These are phyloP conservation scores for Aureobasidium namibiae DNA, from an alignment of 2,329 filamentous ascomycete species.

Conservation along the genomic window DNA sequence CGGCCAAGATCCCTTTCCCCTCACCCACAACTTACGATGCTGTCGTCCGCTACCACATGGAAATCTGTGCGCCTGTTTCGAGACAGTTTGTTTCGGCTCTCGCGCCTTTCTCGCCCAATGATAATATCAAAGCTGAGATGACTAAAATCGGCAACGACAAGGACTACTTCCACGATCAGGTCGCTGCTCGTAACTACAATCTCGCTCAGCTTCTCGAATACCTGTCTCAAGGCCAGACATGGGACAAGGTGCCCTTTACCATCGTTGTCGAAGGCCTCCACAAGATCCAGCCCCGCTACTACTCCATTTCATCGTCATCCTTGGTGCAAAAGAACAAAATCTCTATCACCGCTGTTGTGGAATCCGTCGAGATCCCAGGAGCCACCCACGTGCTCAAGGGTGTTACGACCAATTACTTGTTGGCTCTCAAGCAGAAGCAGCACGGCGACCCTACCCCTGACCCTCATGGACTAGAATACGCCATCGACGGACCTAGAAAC, in stretches of 20 bases:
- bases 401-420: slow-evolving; percentile 92
- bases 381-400: slow-evolving; percentile 77
- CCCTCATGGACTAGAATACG: slow-evolving; percentile 76
- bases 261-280: slow-evolving; percentile 86
- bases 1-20: slow-evolving; percentile 95
- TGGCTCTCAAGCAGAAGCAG: slow-evolving; percentile 94
- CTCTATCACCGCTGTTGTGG: slow-evolving; percentile 89
- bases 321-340: slow-evolving; percentile 90
- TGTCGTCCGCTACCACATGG: slow-evolving; percentile 88
- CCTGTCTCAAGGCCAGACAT: slow-evolving; percentile 64
- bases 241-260: slow-evolving; percentile 84
- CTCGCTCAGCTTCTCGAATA: slow-evolving; percentile 75
- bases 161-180: slow-evolving; percentile 86
- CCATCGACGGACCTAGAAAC: slow-evolving; percentile 82
- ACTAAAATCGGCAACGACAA: slow-evolving; percentile 83
- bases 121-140: slow-evolving; percentile 79
- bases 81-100: slow-evolving; percentile 88
- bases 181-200: slow-evolving; percentile 75
- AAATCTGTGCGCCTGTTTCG: slow-evolving; percentile 90
- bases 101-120: slow-evolving; percentile 80
- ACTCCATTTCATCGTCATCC: slow-evolving; percentile 97
- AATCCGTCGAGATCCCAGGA: slow-evolving; percentile 69
- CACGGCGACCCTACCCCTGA: slow-evolving; percentile 76
- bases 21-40: slow-evolving; percentile 95
- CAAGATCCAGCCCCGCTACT: slow-evolving; percentile 96